These are phyloP conservation scores for Lentinula guzmanii DNA, from an alignment of 768 basidiomycete species.

Conservation along the genomic window DNA sequence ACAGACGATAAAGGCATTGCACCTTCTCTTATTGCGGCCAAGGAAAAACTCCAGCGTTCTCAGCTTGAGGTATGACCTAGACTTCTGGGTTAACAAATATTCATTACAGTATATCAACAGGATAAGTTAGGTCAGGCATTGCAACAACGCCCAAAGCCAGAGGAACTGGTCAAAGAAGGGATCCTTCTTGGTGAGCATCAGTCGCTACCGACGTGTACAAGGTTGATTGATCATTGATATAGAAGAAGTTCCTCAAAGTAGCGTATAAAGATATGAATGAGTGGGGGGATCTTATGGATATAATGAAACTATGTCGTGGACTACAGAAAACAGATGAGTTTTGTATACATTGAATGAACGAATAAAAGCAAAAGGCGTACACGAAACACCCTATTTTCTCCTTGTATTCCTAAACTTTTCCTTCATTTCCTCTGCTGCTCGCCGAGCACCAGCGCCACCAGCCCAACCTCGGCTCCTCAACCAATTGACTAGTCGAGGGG, in stretches of 20 bases:
- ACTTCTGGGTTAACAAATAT: not conserved
- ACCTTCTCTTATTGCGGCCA: constrained; percentile 54
- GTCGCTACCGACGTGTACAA: not conserved
- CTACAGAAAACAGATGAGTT: not conserved
- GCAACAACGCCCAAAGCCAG: constrained; percentile 49
- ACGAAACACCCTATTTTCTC: constrained; percentile 13
- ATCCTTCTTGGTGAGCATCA: constrained; percentile 39
- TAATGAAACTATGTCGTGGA: not conserved
- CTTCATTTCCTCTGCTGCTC: constrained; percentile 52
- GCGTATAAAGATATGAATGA: constrained; percentile 3
- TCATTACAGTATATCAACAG: constrained; percentile 21
- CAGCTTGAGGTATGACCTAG: constrained; percentile 49
- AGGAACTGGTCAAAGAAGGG: constrained; percentile 60
- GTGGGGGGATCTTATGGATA: not conserved
- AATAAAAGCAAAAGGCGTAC: not conserved
- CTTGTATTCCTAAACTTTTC: constrained; percentile 36
- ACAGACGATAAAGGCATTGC: constrained; percentile 57
- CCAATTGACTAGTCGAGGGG: constrained; percentile 84
- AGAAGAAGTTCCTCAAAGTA: constrained; percentile 11
- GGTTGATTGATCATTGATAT: constrained; percentile 6
- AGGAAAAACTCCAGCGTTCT: constrained; percentile 52
- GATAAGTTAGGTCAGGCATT: constrained; percentile 60
- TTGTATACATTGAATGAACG: not conserved
- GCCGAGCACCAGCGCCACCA: constrained; percentile 59
- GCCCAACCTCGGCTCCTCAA: constrained; percentile 78